Percentiles rank a stretch among this genome's conserved stretches.
phyloP scores from a whole-genome alignment of 2,329 filamentous ascomycete species.

The Kalaharituber pfeilii region DNA sequence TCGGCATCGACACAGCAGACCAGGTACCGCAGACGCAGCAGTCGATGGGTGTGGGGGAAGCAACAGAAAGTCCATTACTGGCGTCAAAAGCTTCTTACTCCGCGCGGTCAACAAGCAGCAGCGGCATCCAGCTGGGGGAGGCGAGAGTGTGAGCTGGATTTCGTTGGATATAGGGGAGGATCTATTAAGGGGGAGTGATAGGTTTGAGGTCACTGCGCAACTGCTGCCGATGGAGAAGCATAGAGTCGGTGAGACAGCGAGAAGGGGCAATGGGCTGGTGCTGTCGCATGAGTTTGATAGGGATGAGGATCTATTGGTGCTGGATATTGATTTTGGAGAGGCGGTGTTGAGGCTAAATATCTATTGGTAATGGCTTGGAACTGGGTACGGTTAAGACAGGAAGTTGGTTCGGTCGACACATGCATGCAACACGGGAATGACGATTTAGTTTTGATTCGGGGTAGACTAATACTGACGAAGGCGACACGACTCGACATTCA shows the following conservation, averaged over 20 bases:
- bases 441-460: no score
- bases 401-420: no score
- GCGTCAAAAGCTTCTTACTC: not conserved
- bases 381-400: no score
- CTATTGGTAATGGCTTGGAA: slow-evolving; percentile 15
- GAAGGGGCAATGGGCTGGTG: not conserved
- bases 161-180: not conserved
- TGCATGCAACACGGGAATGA: no score
- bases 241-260: not conserved
- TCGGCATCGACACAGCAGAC: no score
- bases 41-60: no score
- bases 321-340: slow-evolving; percentile 18
- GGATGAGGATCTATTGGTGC: slow-evolving; percentile 8
- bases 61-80: no score
- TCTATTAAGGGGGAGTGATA: not conserved
- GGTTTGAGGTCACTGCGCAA: not conserved
- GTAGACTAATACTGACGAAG: no score
- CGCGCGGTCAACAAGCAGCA: not conserved
- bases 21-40: no score
- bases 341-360: slow-evolving; percentile 18
- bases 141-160: not conserved
- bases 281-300: not conserved
- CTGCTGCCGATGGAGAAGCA: not conserved
- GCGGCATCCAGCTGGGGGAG: not conserved
- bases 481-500: no score